These are phyloP conservation scores for Triticum monococcum DNA, from an alignment of 176 grass and related monocot species.

Conservation along the genomic window DNA sequence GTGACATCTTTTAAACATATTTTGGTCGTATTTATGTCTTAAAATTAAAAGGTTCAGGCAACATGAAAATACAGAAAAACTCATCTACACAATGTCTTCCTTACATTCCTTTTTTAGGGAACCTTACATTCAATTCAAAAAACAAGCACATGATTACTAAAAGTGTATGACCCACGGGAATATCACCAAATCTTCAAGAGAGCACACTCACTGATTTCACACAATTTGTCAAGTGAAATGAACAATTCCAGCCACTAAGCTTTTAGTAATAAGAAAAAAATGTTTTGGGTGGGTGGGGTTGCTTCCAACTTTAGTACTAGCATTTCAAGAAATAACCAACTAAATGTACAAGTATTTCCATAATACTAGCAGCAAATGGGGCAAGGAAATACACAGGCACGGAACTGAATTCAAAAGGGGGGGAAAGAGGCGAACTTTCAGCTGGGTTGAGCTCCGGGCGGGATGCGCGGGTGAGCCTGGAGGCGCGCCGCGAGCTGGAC, in stretches of 20 bases:
- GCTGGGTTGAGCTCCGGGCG: not conserved
- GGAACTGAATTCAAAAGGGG: not conserved
- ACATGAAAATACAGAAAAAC: too few species aligned
- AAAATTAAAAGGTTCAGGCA: too few species aligned
- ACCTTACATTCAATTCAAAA: too few species aligned
- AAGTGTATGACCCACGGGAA: too few species aligned
- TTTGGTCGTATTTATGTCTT: too few species aligned
- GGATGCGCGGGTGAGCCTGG: not conserved
- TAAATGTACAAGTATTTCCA: not conserved
- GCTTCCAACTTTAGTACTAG: not conserved
- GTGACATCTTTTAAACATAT: too few species aligned
- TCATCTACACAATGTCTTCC: too few species aligned
- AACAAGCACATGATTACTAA: too few species aligned
- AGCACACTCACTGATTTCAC: not conserved
- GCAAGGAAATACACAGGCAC: not conserved
- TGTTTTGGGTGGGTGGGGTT: not conserved
- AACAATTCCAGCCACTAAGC: not conserved
- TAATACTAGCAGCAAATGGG: not conserved
- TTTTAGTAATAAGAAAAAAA: not conserved
- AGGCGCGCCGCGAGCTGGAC: not conserved
- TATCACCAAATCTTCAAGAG: too few species aligned
- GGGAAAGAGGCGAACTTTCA: not conserved
- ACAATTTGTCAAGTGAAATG: not conserved
- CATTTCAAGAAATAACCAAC: conserved; percentile 10
- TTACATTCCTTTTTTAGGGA: too few species aligned